Percentiles rank a stretch among this genome's conserved stretches.
These are phyloP conservation scores for Lentinus brumalis DNA, from an alignment of 768 basidiomycete genomes.

Conservation along the genomic window DNA sequence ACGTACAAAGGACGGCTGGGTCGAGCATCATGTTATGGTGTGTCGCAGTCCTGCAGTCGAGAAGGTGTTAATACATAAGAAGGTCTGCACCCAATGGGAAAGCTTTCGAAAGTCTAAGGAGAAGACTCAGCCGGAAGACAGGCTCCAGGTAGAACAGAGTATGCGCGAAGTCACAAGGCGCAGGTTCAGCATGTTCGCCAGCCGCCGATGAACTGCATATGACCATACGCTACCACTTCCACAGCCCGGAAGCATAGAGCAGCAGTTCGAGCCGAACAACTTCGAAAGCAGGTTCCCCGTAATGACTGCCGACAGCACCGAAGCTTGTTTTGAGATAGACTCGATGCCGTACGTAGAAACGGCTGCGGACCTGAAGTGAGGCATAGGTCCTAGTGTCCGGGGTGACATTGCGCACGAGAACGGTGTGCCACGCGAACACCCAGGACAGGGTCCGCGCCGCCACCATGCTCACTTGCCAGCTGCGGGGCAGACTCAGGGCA, in stretches of 20 bases:
- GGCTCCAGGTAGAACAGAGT: no score
- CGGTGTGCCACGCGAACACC: neutral
- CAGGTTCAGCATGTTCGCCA: neutral
- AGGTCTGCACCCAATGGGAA: neutral
- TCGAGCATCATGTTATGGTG: slow-evolving; percentile 98
- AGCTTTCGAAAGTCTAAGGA: neutral
- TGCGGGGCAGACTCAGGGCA: neutral
- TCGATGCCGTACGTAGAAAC: neutral
- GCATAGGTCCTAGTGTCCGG: neutral
- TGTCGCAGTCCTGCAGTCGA: slow-evolving; percentile 62
- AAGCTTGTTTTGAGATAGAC: neutral
- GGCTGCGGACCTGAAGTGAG: neutral
- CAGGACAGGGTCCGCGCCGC: neutral
- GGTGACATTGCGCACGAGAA: neutral
- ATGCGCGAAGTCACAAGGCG: neutral
- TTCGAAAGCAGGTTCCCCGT: neutral
- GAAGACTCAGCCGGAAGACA: neutral
- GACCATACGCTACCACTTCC: no score
- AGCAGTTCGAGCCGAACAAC: neutral
- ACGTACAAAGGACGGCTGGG: slow-evolving; percentile 78
- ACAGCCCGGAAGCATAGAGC: no score
- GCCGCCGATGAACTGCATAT: no score
- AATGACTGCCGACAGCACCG: neutral
- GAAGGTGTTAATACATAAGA: neutral
- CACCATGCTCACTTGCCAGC: neutral